A percentile compares a stretch with the other conserved stretches of the same genome.
These are phyloP conservation scores for Myxozyma vanderwaltii DNA, from an alignment of 805 yeast genomes.

Conservation along the genomic window DNA sequence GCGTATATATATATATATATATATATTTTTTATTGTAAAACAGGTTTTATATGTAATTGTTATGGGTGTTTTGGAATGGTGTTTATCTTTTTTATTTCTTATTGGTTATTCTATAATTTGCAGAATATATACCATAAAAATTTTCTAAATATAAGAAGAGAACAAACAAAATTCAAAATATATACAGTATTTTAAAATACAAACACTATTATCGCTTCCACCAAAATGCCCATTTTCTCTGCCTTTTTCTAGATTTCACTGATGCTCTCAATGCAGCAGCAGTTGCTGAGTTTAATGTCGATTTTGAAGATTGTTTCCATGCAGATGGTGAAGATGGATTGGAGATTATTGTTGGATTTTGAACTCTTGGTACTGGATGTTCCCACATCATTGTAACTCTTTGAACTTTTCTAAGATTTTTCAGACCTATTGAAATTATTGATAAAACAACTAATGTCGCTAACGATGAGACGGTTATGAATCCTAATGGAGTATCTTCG, in stretches of 20 bases:
- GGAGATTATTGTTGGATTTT: neutral
- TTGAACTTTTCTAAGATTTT: conserved; percentile 64
- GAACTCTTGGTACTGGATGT: neutral
- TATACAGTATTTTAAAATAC: neutral
- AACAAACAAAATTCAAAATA: neutral
- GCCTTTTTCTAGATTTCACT: neutral
- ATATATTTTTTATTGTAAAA: too few species aligned
- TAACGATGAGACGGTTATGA: conserved; percentile 51
- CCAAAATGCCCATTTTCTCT: neutral
- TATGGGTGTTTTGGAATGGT: too few species aligned
- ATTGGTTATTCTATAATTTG: too few species aligned
- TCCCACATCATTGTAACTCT: conserved; percentile 67
- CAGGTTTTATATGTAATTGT: too few species aligned
- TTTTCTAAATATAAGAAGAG: neutral
- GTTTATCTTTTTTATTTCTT: too few species aligned
- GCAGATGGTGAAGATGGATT: neutral
- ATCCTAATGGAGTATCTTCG: conserved; percentile 78
- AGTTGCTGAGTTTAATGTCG: neutral
- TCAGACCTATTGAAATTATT: conserved; percentile 58
- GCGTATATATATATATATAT: too few species aligned
- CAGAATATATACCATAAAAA: too few species aligned
- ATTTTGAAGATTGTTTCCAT: too few species aligned
- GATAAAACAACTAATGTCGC: conserved; percentile 50
- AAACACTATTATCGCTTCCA: neutral
- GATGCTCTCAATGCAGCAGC: neutral